Percentiles rank a stretch among this genome's conserved stretches.
Conservation (phyloP, 495 filamentous ascomycete species). For the Pyrenula aspistea region DNA sequence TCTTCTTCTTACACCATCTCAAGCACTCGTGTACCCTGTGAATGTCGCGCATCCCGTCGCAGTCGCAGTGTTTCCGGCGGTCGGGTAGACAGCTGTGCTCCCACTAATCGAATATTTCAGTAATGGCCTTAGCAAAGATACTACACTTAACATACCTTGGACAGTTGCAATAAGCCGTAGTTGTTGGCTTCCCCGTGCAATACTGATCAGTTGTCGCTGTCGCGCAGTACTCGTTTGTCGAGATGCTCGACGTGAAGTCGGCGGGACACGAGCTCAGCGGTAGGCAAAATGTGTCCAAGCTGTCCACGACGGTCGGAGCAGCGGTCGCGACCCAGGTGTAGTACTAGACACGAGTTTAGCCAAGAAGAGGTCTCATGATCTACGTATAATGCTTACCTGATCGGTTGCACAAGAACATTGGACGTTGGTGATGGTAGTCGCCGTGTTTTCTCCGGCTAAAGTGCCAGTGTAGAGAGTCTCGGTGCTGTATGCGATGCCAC, state of each 20-base stretch:
- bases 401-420: background rate
- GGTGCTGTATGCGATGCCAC: conserved; percentile 11
- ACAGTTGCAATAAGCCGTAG: background rate
- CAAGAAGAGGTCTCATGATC: no score
- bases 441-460: conserved; percentile 7
- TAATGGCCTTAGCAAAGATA: background rate
- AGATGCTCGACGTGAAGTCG: background rate
- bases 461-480: conserved; percentile 13
- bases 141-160: background rate
- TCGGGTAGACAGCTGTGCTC: background rate
- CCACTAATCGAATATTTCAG: background rate
- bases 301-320: background rate
- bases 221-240: background rate
- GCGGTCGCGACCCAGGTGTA: background rate
- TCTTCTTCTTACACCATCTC: background rate
- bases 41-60: background rate
- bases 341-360: no score
- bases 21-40: background rate
- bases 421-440: conserved; percentile 11
- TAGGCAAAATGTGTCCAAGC: background rate
- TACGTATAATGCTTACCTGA: no score
- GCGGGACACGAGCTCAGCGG: background rate
- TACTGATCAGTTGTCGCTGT: background rate
- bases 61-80: background rate
- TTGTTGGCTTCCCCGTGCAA: no score